Evolutionary conservation across 2,329 filamentous ascomycete species (phyloP), one percentile per base, ranked within the genome.

Genomic region (Colletotrichum sp.): DNA sequence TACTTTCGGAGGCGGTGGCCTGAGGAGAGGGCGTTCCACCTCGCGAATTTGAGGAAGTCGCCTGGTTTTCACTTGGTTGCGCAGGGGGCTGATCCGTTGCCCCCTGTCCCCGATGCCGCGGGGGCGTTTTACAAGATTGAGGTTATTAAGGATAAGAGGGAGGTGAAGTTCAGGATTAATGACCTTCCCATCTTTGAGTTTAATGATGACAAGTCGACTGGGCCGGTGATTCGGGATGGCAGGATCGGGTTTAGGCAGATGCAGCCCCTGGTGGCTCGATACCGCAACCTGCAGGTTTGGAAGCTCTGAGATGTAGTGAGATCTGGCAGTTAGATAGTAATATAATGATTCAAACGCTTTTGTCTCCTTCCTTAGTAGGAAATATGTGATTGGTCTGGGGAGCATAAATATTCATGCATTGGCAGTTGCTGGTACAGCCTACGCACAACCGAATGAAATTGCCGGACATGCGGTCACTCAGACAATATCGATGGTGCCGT

Each of bases 281-380:
- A 81, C 72, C 76, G 80, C 5, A 81, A 81, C 66, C 51, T 81
- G n/a, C 77, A 81, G 72, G 80, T 81, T 3, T 80, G 80, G 80
- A 76, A 78, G 67, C 72, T 81, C 9, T 69, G 18, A 66, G 24
- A 18, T 0, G 8, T 5, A 15, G 4, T 31, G 24, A 31, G 43
- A 13, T 4, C 2, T 51, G 0, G 24, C 54, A 2, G 54, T 11
- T n/a, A 16, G 12, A 0, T 57, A 29, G 27, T 61, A 33, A 51
- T 51, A 1, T 34, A 15, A 34, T 34, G 11, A 13, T 6, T 0
- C 33, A 13, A 13, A 3, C 4, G 33, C 33, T 13, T 34, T 34
- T 33, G 31, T 4, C 8, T 1, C 11, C 33, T 5, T 13, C 12
- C 33, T 5, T 13, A 4, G 1, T 8, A 51, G 31, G 31, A 0